Base-by-base conservation (phyloP, 2,329 filamentous ascomycete genomes). In the Beauveria varroae region DNA sequence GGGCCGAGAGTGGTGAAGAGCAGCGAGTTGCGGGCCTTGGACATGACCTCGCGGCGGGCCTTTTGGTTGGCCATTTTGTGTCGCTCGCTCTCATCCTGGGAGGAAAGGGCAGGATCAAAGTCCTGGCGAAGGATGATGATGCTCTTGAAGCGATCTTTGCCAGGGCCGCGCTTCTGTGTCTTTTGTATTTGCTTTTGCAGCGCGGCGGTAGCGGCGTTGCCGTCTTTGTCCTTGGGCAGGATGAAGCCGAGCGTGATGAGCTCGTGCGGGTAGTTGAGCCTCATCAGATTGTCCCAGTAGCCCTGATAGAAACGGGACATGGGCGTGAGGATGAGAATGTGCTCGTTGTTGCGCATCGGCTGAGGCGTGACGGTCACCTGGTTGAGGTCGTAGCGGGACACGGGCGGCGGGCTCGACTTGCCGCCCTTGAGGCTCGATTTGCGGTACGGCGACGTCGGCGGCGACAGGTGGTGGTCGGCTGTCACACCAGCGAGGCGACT, bases 201-300 rank as follows among this genome's bases (percentile, higher is more conserved):
- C 44, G 89, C 87, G 7, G 86, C 78, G 18, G 92, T 95, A 3
- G 95, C 95, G 30, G 86, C 81, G 74, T 98, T 96, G 63, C 95
- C 95, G 68, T 97, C 93, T 71, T 89, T 89, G 53, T 87, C 96
- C 78, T 96, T 96, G 57, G 95, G 95, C 30, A 96, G 87, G 71
- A 99, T 98, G 78, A 98, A 99, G 44, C 91, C 95, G 30, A 99
- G 81, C 1, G 91, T 96, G 71, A 99, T 96, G 65, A 98, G 85
- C 63, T 96, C 90, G 76, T 97, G 95, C 3, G 95, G 95, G 73
- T 98, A 99, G 69, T 77, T 83, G 61, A 99, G 82, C 71, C 85
- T 85, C 67, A 93, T 74, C 30, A 99, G 81, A 69, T 98, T 99
- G 73, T 96, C 88, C 93, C 95, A 99, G 79, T 98, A 99, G 67